These are phyloP conservation scores for Leccinum disarticulatum DNA, from an alignment of 768 basidiomycete species.

Conservation along the genomic window DNA sequence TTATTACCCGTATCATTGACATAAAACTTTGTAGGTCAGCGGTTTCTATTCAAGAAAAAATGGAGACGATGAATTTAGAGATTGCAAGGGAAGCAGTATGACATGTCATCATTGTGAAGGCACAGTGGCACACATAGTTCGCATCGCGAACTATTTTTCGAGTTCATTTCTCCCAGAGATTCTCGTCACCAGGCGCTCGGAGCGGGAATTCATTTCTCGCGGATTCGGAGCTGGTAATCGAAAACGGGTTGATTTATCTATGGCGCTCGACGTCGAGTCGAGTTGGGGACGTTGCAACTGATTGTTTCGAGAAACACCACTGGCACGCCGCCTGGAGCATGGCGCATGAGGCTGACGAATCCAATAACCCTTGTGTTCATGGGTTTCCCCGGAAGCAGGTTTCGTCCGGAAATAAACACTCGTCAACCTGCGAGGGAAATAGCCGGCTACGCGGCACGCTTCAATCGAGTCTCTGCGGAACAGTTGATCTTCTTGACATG, in stretches of 20 bases:
- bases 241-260: not conserved
- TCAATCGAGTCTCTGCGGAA: not conserved
- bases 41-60: not conserved
- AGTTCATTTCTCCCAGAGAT: not conserved
- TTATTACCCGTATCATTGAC: no score
- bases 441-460: not conserved
- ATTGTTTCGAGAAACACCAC: not conserved
- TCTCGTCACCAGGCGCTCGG: not conserved
- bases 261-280: not conserved
- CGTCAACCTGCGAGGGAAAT: not conserved
- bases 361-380: not conserved
- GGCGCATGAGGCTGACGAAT: not conserved
- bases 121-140: not conserved
- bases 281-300: no score
- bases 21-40: not conserved
- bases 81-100: constrained; percentile 5
- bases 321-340: not conserved
- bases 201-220: constrained; percentile 5
- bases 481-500: constrained; percentile 1
- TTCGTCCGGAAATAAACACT: not conserved
- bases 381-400: not conserved
- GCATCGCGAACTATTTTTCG: not conserved
- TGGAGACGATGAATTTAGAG: constrained; percentile 4
- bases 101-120: not conserved
- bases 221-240: not conserved